Base-by-base conservation (phyloP, 306 rosid genomes). In the Dryas octopetala region DNA sequence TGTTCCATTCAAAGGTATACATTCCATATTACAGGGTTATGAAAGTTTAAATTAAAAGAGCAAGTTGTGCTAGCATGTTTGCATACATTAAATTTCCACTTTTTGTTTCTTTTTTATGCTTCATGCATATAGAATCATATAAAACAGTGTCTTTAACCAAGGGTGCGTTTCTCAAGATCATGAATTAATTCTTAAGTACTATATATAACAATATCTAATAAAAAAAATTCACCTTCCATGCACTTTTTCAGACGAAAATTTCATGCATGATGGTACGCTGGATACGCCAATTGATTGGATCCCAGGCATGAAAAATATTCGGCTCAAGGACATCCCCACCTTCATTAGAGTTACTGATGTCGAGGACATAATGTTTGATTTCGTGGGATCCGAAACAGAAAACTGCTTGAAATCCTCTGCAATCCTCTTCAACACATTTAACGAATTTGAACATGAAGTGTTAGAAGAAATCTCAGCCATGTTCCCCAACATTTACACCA, bases 281-380 rank as follows among this genome's bases (percentile, higher is more conserved):
- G 71, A 84, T 23, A 50, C 38, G 9, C 59, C 80, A 17, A 74
- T 86, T 71, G 69, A 84, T 4, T 84, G 85, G 86, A 79, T 79
- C 19, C 78, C 86, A 0, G 83, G 86, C n/a, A 79, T 80, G 81
- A 68, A 77, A 64, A 71, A 81, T 17, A 32, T 85, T 8, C 57
- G 88, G 28, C 85, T 88, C 1, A 84, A 62, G 67, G 89, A 85
- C 76, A 52, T 85, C 38, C 86, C 86, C 8, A 88, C 78, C 76
- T 79, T 85, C 66, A 70, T 85, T 8, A 81, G 87, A 76, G 75
- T 63, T 53, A 70, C 73, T 0, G 50, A 81, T 47, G 40, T 59
- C 3, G 48, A 80, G 0, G 85, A 79, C 46, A 68, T 66, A 45
- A 65, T 82, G 88, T 86, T 86, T 41, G 78, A 87, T 54, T 84